Evolutionary conservation across 2,329 filamentous ascomycete species (phyloP).

Genomic region (Claviceps africana): DNA sequence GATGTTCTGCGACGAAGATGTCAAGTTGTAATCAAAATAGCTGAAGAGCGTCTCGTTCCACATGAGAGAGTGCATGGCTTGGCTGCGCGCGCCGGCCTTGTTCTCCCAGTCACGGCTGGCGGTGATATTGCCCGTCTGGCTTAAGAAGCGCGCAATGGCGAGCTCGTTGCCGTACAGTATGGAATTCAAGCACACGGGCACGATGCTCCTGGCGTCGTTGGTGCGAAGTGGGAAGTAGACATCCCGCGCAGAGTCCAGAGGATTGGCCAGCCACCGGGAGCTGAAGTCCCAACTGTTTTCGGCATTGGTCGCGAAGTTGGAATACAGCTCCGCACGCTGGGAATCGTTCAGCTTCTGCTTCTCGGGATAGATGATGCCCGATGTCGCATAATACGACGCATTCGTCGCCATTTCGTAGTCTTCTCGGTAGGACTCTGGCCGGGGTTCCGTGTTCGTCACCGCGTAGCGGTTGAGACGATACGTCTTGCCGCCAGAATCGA

Average conservation of each 20-base stretch:
- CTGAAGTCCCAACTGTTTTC: constrained; percentile 54
- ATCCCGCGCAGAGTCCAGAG: constrained; percentile 42
- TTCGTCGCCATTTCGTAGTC: constrained; percentile 55
- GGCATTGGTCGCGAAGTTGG: constrained; percentile 49
- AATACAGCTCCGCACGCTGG: constrained; percentile 39
- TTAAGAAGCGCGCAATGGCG: constrained; percentile 41
- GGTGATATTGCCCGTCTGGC: constrained; percentile 33
- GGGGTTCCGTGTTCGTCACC: constrained; percentile 49
- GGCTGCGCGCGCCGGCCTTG: constrained; percentile 37
- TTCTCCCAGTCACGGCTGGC: constrained; percentile 35
- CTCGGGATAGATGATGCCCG: constrained; percentile 45
- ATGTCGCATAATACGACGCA: constrained; percentile 43
- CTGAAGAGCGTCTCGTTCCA: constrained; percentile 49
- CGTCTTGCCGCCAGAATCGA: constrained; percentile 30
- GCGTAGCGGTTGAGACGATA: constrained; percentile 45
- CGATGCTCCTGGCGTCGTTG: constrained; percentile 42
- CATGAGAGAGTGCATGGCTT: constrained; percentile 48
- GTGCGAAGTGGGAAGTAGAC: constrained; percentile 52
- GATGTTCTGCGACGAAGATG: constrained; percentile 39
- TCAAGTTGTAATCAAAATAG: constrained; percentile 59
- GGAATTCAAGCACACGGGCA: constrained; percentile 54
- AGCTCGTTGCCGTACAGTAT: constrained; percentile 54
- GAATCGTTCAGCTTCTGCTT: constrained; percentile 34
- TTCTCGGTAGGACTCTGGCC: constrained; percentile 53
- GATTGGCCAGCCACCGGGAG: constrained; percentile 42